These are phyloP conservation scores for Leptographium flavum DNA, from an alignment of 2,329 filamentous ascomycete genomes.

Conservation along the genomic window DNA sequence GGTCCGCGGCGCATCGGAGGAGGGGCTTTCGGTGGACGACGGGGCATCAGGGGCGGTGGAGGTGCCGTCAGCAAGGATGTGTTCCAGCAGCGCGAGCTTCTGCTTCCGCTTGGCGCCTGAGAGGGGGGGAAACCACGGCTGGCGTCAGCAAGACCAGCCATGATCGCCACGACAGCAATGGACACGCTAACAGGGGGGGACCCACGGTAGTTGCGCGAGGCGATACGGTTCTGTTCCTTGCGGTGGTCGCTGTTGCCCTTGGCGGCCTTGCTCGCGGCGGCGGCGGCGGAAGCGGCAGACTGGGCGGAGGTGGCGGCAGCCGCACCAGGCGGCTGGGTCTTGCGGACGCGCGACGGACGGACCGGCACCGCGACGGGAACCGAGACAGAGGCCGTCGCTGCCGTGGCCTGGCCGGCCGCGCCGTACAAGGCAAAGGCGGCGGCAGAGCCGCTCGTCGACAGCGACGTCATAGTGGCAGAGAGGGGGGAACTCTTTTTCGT, in stretches of 20 bases:
- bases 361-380: neutral
- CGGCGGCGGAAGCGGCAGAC: neutral
- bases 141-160: constrained; percentile 6
- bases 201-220: constrained; percentile 15
- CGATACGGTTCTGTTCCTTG: constrained; percentile 14
- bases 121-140: neutral
- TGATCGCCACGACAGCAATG: neutral
- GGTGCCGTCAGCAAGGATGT: constrained; percentile 18
- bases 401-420: neutral
- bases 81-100: constrained; percentile 25
- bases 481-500: too few species aligned
- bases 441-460: neutral
- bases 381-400: neutral
- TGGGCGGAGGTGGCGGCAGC: too few species aligned
- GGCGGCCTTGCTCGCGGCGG: neutral
- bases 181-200: neutral
- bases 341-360: neutral
- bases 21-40: neutral
- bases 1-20: neutral
- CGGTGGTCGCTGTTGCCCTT: constrained; percentile 12
- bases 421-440: neutral
- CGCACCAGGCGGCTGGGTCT: too few species aligned
- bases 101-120: constrained; percentile 28
- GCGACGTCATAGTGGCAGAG: neutral
- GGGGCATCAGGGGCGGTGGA: neutral